These are phyloP conservation scores for Candida saitoana DNA, from an alignment of 805 yeast genomes.

Conservation along the genomic window DNA sequence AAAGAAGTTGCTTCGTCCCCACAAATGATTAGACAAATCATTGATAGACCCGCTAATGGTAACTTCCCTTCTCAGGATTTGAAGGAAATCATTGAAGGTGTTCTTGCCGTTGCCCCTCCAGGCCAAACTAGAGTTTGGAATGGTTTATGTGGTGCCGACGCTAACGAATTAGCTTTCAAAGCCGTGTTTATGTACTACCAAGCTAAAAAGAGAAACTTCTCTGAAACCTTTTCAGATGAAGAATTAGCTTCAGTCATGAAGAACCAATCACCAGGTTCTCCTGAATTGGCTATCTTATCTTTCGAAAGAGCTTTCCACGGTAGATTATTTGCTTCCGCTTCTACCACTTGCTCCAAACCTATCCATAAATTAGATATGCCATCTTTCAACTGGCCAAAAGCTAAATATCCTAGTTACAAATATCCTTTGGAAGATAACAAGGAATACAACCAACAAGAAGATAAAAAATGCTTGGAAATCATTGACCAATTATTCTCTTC, in stretches of 20 bases:
- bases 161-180: slow-evolving; percentile 84
- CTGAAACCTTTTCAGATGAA: slow-evolving; percentile 56
- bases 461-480: slow-evolving; percentile 69
- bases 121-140: slow-evolving; percentile 75
- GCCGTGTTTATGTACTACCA: slow-evolving; percentile 84
- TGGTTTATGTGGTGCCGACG: slow-evolving; percentile 82
- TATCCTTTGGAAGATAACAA: slow-evolving; percentile 74
- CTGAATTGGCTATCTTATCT: slow-evolving; percentile 79
- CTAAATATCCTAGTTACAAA: slow-evolving; percentile 79
- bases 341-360: slow-evolving; percentile 91
- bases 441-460: slow-evolving; percentile 69
- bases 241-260: slow-evolving; percentile 75
- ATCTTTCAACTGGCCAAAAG: slow-evolving; percentile 95
- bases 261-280: slow-evolving; percentile 83
- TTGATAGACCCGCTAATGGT: slow-evolving; percentile 83
- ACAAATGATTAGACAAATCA: slow-evolving; percentile 66
- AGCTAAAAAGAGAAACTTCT: slow-evolving; percentile 60
- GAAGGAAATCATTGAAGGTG: slow-evolving; percentile 48
- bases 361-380: slow-evolving; percentile 92
- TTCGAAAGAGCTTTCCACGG: slow-evolving; percentile 93
- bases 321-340: slow-evolving; percentile 85
- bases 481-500: slow-evolving; percentile 67
- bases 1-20: slow-evolving; percentile 64
- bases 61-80: slow-evolving; percentile 71
- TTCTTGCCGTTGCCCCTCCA: slow-evolving; percentile 69